Evolutionary conservation across 2,329 filamentous ascomycete species (phyloP), one percentile per base, ranked within the genome.

Genomic region (Penicillium freii): DNA sequence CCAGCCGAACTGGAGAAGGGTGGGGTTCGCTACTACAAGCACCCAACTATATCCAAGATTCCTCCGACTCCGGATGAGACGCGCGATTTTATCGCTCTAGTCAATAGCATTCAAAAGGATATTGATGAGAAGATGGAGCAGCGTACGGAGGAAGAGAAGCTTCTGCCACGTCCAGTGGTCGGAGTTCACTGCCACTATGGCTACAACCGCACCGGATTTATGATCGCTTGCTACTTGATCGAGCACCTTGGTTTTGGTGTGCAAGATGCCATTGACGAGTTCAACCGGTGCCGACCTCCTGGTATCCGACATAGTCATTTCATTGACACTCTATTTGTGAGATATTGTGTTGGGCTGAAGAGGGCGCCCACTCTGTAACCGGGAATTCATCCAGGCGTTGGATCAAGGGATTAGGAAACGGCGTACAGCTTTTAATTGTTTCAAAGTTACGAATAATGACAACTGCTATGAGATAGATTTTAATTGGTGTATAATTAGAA

Each of bases 171-270:
- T n/a, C 76, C 76, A 15, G 67, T 87, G 47, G 84, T 96, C 51
- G 92, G 88, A 2, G 91, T 96, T 0, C 93, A 97, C 72, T 97
- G 93, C 68, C 93, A 97, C 69, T 97, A 97, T 66, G 93, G 93
- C 0, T 97, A 95, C 77, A 97, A 97, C 72, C 84, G 92, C 23
- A 97, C 93, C 0, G 93, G 93, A 0, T 96, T 93, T 72, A 90
- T 97, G 70, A 85, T 97, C 50, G 88, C 91, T 33, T 91, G 87
- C 68, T 97, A 97, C 70, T 79, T 97, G n/a, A 87, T 97, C 15
- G 92, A 97, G 77, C 81, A 86, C 46, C 84, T 89, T 64, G 87
- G 84, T 0, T 92, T 85, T 67, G 79, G 78, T 23, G 84, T 96
- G 2, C 84, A 89, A 66, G 85, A 88, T 54, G 93, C 93, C 1